A percentile compares a stretch with the other conserved stretches of the same genome.
Conservation (phyloP, 2,329 filamentous ascomycete genomes). For the Xylaria digitata region DNA sequence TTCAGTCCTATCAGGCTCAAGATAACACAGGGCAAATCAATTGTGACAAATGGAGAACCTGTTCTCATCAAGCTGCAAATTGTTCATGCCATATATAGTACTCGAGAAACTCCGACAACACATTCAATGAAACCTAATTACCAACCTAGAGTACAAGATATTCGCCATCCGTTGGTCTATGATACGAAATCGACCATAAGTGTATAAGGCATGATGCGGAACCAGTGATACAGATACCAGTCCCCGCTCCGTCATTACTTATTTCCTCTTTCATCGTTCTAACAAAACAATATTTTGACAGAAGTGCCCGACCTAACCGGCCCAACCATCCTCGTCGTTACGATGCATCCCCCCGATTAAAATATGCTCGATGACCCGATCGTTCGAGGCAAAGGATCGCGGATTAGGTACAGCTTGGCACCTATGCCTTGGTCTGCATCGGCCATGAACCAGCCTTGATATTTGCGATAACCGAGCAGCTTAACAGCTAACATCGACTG, state of each 20-base stretch:
- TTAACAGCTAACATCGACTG: slow-evolving; percentile 72
- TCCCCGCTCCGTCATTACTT: slow-evolving; percentile 46
- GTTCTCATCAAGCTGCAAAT: background rate
- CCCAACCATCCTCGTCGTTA: slow-evolving; percentile 32
- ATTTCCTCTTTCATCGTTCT: slow-evolving; percentile 39
- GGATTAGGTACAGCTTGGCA: slow-evolving; percentile 41
- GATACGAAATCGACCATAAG: slow-evolving; percentile 46
- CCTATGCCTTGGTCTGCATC: slow-evolving; percentile 29
- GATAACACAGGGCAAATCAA: background rate
- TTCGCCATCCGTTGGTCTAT: slow-evolving; percentile 49
- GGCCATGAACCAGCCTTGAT: slow-evolving; percentile 17
- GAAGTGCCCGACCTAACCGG: slow-evolving; percentile 19
- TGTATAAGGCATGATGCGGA: slow-evolving; percentile 48
- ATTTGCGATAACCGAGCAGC: slow-evolving; percentile 12
- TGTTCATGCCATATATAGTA: slow-evolving; percentile 14
- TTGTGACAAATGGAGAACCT: background rate
- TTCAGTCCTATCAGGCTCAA: background rate
- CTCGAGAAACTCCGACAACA: slow-evolving; percentile 32
- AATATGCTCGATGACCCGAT: slow-evolving; percentile 29
- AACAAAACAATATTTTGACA: slow-evolving; percentile 34
- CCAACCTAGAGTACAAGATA: slow-evolving; percentile 51
- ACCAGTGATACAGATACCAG: slow-evolving; percentile 50
- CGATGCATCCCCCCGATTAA: slow-evolving; percentile 33
- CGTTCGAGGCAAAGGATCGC: slow-evolving; percentile 34
- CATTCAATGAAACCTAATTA: slow-evolving; percentile 46